Percentiles rank a stretch among this genome's conserved stretches.
Conservation (phyloP, 495 filamentous ascomycete species). For the Coniosporium apollinis region DNA sequence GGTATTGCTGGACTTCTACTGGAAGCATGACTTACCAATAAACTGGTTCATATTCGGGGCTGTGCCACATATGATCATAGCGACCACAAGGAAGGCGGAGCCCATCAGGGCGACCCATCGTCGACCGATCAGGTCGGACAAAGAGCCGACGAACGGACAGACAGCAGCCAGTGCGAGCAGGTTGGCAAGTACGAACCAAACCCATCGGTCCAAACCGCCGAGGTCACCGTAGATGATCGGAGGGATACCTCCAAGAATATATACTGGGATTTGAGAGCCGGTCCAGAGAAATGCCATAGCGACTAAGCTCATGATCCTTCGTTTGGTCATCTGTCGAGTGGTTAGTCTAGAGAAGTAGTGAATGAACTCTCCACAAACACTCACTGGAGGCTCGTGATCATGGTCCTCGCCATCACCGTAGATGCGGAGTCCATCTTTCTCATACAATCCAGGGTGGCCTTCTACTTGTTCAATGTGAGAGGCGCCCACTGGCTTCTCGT, state of each 20-base stretch:
- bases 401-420: slow-evolving; percentile 33
- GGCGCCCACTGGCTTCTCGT: too few species aligned
- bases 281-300: slow-evolving; percentile 19
- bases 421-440: slow-evolving; percentile 33
- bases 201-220: slow-evolving; percentile 48
- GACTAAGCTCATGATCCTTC: slow-evolving; percentile 7
- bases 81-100: slow-evolving; percentile 39
- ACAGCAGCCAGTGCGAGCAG: slow-evolving; percentile 50
- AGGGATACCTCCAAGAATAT: slow-evolving; percentile 24
- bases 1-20: not conserved
- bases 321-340: slow-evolving; percentile 7
- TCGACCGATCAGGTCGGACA: slow-evolving; percentile 55
- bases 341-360: not conserved
- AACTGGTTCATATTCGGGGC: slow-evolving; percentile 51
- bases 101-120: slow-evolving; percentile 54
- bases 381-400: slow-evolving; percentile 30
- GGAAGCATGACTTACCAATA: slow-evolving; percentile 34
- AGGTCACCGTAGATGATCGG: slow-evolving; percentile 50
- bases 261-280: slow-evolving; percentile 19
- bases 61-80: slow-evolving; percentile 48
- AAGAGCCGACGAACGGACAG: slow-evolving; percentile 56
- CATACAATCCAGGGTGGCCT: slow-evolving; percentile 29
- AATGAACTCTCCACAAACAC: slow-evolving; percentile 3
- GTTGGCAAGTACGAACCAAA: slow-evolving; percentile 58
- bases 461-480: slow-evolving; percentile 23